Evolutionary conservation across 306 rosid genomes (phyloP).

Genomic region (Argentina anserina): DNA sequence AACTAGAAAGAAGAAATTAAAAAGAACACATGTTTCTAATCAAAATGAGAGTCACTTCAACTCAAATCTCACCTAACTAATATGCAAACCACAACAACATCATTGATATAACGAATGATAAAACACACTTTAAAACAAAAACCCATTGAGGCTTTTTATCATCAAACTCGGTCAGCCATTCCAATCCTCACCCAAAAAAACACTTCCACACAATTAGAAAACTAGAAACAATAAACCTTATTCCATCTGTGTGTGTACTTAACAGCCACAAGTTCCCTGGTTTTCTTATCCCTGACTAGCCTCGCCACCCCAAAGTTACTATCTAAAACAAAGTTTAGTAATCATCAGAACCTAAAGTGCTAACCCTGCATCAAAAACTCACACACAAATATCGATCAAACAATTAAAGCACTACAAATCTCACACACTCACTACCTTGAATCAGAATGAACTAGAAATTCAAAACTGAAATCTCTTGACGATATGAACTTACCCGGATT

Average conservation of each 20-base stretch:
- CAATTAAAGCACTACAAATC: too few species aligned
- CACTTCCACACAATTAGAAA: neutral
- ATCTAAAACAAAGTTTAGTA: too few species aligned
- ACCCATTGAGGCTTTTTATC: neutral
- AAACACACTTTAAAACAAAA: neutral
- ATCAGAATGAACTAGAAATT: too few species aligned
- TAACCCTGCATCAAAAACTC: too few species aligned
- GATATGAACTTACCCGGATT: too few species aligned
- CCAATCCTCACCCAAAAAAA: conserved; percentile 4
- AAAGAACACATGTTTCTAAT: neutral
- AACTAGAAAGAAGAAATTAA: neutral
- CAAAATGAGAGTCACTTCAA: conserved; percentile 7
- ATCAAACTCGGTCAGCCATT: neutral
- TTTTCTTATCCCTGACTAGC: conserved; percentile 74
- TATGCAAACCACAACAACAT: neutral
- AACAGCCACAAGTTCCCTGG: conserved; percentile 81
- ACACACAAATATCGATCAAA: too few species aligned
- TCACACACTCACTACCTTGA: too few species aligned
- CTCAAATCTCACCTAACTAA: conserved; percentile 1
- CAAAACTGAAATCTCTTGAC: too few species aligned
- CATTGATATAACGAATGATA: neutral
- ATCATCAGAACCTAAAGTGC: too few species aligned
- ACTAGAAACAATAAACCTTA: conserved; percentile 42
- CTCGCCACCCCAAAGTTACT: conserved; percentile 83
- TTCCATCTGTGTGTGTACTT: conserved; percentile 82